Evolutionary conservation across 371 early-diverging fungal genomes (phyloP), one percentile per base, ranked within the genome.

Genomic region (Neoconidiobolus thromboides): DNA sequence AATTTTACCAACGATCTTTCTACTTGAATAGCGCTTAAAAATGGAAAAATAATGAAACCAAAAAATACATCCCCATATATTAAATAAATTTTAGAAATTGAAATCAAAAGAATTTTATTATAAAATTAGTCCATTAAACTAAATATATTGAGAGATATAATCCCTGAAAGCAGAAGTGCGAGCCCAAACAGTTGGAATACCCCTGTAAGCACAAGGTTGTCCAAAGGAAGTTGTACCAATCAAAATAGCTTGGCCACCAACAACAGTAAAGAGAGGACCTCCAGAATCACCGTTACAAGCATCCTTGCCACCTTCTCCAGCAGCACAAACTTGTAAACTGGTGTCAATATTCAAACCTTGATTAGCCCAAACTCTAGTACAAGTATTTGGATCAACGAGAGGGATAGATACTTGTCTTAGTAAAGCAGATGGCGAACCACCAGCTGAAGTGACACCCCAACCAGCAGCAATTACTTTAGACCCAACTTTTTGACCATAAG

Each of bases 141-240:
- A 26, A 26, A 26, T 26, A 26, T 26, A 26, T 26, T 26, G 26
- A 26, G 26, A 26, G 26, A 26, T 26, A 26, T 26, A 26, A 26
- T 26, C 26, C 26, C 26, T 49, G 54, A 38, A 54, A 9, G 37
- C 7, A 38, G 54, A 7, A 41, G 54, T 54, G 9, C 54, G 15
- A 54, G 54, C 41, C 40, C 37, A 54, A 14, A 54, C 41, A 39
- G 54, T 54, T 12, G 54, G 54, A 39, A 54, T 39, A 6, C 54
- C 41, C 38, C 39, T 54, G 54, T 54, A 41, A 41, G 54, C 54
- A 14, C 54, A 54, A 41, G 54, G 54, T 10, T 54, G 41, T 14
- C 54, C 54, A 38, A 54, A 54, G 54, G 54, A 54, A 47, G 58
- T 58, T 12, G 48, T 47, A 7, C 60, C 60, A 36, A 59, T 42